Percentiles rank a stretch among this genome's conserved stretches.
These are phyloP conservation scores for Lasiosphaeria hispida DNA, from an alignment of 495 filamentous ascomycete genomes.

Conservation along the genomic window DNA sequence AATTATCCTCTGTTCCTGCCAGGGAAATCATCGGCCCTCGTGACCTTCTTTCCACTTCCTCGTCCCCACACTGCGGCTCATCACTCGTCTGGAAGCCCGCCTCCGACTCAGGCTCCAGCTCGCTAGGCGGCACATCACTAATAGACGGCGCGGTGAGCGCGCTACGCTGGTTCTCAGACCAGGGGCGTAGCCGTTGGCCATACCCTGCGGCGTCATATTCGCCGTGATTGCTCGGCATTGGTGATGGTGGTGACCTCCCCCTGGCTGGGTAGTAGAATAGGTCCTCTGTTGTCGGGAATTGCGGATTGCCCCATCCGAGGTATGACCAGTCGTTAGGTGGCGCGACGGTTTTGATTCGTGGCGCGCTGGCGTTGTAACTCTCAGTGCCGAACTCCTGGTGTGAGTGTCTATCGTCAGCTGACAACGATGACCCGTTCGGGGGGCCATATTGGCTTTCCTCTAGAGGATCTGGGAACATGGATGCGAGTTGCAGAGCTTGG, in stretches of 20 bases:
- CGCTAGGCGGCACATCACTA: slow-evolving; percentile 24
- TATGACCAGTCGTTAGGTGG: slow-evolving; percentile 36
- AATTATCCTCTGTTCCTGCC: no score
- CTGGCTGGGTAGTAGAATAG: slow-evolving; percentile 38
- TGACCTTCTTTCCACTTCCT: no score
- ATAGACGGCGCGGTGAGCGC: slow-evolving; percentile 23
- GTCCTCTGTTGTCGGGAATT: slow-evolving; percentile 27
- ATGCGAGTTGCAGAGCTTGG: slow-evolving; percentile 42
- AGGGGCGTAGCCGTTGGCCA: slow-evolving; percentile 22
- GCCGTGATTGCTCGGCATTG: slow-evolving; percentile 39
- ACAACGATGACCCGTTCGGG: slow-evolving; percentile 26
- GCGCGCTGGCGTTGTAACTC: slow-evolving; percentile 22
- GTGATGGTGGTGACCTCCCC: slow-evolving; percentile 47
- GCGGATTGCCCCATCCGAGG: slow-evolving; percentile 17
- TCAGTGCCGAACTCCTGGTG: slow-evolving; percentile 32
- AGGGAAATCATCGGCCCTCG: no score
- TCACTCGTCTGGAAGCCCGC: not conserved
- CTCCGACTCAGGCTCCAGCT: slow-evolving; percentile 7
- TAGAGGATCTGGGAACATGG: slow-evolving; percentile 37
- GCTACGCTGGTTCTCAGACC: slow-evolving; percentile 25
- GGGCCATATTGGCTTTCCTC: slow-evolving; percentile 27
- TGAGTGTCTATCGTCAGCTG: slow-evolving; percentile 34
- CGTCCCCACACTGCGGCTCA: not conserved
- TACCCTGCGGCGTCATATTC: slow-evolving; percentile 23
- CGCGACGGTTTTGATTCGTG: slow-evolving; percentile 31